These are phyloP conservation scores for Xanthoceras sorbifolium DNA, from an alignment of 345 rosid genomes.

Conservation along the genomic window DNA sequence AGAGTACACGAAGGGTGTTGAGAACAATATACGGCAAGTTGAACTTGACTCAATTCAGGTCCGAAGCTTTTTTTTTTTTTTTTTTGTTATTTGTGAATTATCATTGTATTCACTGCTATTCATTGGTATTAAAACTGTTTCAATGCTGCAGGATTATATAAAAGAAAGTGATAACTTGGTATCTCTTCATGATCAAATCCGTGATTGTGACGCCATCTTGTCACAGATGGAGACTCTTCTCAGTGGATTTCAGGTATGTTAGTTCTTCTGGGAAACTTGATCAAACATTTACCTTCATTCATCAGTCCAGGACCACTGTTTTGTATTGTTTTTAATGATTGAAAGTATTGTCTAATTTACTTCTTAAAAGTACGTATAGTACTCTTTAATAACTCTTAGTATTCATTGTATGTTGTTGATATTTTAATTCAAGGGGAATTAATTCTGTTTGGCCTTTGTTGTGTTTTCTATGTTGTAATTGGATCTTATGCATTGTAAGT, in stretches of 20 bases:
- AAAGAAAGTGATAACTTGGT: slow-evolving; percentile 95
- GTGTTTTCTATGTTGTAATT: slow-evolving; percentile 7
- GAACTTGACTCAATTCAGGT: slow-evolving; percentile 97
- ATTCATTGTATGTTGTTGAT: neutral
- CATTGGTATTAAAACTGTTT: slow-evolving; percentile 11
- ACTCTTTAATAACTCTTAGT: neutral
- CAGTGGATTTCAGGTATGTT: slow-evolving; percentile 89
- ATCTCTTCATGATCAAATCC: slow-evolving; percentile 97
- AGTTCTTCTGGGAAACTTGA: neutral
- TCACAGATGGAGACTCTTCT: slow-evolving; percentile 98
- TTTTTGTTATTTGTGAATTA: neutral
- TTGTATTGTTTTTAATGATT: neutral
- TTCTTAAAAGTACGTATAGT: neutral
- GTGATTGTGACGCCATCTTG: slow-evolving; percentile 86
- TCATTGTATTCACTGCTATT: neutral
- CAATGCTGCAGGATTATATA: slow-evolving; percentile 75
- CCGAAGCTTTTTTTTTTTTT: slow-evolving; percentile 9
- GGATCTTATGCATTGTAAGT: slow-evolving; percentile 7
- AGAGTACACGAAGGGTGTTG: slow-evolving; percentile 92
- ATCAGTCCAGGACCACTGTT: neutral
- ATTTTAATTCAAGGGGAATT: neutral
- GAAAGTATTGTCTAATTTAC: neutral
- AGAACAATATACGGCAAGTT: slow-evolving; percentile 87
- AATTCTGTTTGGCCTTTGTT: neutral
- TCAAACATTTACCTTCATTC: neutral